phyloP scores from a whole-genome alignment of 768 basidiomycete species.

The Tephrocybe sp. region DNA sequence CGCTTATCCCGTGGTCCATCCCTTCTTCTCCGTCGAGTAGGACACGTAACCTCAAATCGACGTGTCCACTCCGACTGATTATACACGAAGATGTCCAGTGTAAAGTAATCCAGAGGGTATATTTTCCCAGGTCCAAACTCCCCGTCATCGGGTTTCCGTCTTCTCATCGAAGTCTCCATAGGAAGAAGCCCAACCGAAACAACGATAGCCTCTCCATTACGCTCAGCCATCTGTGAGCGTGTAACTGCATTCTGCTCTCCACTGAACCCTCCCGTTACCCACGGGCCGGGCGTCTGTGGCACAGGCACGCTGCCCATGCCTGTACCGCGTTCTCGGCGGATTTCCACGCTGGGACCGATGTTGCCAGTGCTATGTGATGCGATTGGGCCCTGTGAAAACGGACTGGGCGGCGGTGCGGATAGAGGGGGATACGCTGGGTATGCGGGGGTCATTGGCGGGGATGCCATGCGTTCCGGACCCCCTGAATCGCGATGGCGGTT shows the following conservation, averaged over 20 bases:
- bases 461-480: slow-evolving; percentile 13
- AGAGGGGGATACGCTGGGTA: slow-evolving; percentile 64
- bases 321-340: slow-evolving; percentile 54
- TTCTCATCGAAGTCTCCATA: slow-evolving; percentile 17
- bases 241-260: slow-evolving; percentile 33
- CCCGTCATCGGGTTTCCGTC: slow-evolving; percentile 15
- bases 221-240: slow-evolving; percentile 27
- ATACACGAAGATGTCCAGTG: slow-evolving; percentile 84
- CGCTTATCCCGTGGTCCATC: slow-evolving; percentile 19
- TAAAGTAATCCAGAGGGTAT: slow-evolving; percentile 72
- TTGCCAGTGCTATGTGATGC: slow-evolving; percentile 45
- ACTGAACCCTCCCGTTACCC: slow-evolving; percentile 38
- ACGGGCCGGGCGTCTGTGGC: slow-evolving; percentile 57
- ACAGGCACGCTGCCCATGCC: slow-evolving; percentile 28
- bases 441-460: slow-evolving; percentile 60
- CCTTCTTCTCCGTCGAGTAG: slow-evolving; percentile 47
- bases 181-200: slow-evolving; percentile 63
- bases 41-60: slow-evolving; percentile 73
- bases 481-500: not conserved
- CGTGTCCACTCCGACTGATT: slow-evolving; percentile 77
- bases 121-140: slow-evolving; percentile 44
- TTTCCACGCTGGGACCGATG: slow-evolving; percentile 61
- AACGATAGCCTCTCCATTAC: slow-evolving; percentile 56
- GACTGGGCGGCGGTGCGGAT: slow-evolving; percentile 45
- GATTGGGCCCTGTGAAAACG: slow-evolving; percentile 55